Conservation (phyloP, 352 stramenopile species). For the Globisporangium nodosum region DNA sequence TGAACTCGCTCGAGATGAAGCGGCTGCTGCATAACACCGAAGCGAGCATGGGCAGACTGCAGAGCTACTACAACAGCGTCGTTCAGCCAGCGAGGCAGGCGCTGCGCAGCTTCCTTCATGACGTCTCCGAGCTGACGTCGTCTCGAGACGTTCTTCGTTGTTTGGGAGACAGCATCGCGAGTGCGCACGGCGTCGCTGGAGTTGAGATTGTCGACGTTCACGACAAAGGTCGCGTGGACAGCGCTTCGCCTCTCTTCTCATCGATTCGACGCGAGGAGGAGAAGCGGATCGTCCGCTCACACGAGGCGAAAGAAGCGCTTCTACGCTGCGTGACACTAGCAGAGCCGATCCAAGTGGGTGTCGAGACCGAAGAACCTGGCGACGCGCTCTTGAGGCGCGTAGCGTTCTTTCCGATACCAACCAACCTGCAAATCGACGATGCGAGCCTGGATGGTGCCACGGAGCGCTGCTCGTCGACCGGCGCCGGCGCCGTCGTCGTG, state of each 20-base stretch:
- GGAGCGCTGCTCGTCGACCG: background rate
- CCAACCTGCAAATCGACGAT: background rate
- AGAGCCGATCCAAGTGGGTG: background rate
- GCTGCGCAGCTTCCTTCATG: background rate
- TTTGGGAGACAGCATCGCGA: constrained; percentile 4
- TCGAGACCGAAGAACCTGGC: background rate
- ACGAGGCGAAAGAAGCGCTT: constrained; percentile 5
- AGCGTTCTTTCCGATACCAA: background rate
- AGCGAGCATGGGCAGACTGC: background rate
- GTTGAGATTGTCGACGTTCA: constrained; percentile 1
- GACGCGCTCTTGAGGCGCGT: background rate
- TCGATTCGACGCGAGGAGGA: background rate
- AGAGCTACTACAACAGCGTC: background rate
- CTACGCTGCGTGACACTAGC: background rate
- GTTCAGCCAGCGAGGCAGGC: background rate
- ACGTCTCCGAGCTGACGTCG: constrained; percentile 1
- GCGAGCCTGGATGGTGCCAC: background rate
- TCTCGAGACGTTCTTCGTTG: background rate
- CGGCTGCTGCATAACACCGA: constrained; percentile 11
- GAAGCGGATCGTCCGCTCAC: background rate
- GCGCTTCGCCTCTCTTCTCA: constrained; percentile 4
- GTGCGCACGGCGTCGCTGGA: background rate
- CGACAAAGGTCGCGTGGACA: background rate
- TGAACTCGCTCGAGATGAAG: constrained; percentile 14
- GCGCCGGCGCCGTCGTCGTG: background rate